Conservation (phyloP, 805 yeast species). For the Ogataea corticis region DNA sequence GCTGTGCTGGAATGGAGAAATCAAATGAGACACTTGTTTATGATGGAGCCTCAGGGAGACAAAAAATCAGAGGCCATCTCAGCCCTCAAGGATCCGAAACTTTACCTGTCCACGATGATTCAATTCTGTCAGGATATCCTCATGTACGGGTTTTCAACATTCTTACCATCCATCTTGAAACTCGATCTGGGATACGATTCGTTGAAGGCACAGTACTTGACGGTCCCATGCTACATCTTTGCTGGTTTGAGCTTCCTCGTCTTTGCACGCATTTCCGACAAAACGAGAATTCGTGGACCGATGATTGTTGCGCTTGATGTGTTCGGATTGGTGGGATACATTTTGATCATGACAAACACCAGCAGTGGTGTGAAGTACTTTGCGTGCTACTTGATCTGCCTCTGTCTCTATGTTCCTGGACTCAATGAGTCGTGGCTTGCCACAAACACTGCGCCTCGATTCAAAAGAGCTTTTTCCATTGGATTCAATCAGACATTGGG, state of each 20-base stretch:
- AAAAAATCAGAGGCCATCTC: conserved; percentile 12
- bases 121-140: conserved; percentile 46
- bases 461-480: conserved; percentile 43
- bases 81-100: conserved; percentile 40
- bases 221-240: conserved; percentile 40
- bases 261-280: conserved; percentile 31
- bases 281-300: conserved; percentile 33
- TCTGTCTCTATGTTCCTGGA: conserved; percentile 38
- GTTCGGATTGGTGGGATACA: conserved; percentile 33
- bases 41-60: conserved; percentile 8
- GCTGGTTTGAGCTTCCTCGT: conserved; percentile 33
- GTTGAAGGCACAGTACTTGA: conserved; percentile 39
- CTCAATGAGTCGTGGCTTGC: conserved; percentile 46
- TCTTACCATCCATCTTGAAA: conserved; percentile 40
- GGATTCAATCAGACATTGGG: conserved; percentile 46
- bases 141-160: conserved; percentile 44
- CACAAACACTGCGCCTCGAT: conserved; percentile 42
- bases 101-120: conserved; percentile 36
- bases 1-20: conserved; percentile 10
- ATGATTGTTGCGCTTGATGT: conserved; percentile 29
- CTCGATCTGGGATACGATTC: conserved; percentile 34
- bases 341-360: conserved; percentile 31
- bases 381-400: conserved; percentile 37
- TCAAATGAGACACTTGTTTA: conserved; percentile 8
- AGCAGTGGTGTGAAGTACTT: conserved; percentile 23